Evolutionary conservation across 176 grass and related monocot species (phyloP).

Genomic region (Bromus sterilis): DNA sequence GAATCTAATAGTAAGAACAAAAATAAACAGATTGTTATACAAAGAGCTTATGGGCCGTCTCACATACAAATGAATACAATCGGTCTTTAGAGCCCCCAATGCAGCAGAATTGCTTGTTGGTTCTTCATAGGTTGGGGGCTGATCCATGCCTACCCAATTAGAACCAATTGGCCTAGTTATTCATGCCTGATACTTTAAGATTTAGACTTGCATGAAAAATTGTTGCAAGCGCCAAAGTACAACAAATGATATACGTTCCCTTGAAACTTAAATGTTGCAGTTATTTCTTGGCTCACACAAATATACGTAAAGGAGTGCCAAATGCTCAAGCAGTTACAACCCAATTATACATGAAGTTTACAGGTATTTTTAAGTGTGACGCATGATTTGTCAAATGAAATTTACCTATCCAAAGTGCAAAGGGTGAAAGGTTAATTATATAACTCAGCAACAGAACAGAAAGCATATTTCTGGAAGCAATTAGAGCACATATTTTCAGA

Average conservation of each 20-base stretch:
- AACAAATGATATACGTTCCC: conserved; percentile 58
- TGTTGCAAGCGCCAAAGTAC: background rate
- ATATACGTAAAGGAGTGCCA: conserved; percentile 38
- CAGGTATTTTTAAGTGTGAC: background rate
- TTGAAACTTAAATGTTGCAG: conserved; percentile 71
- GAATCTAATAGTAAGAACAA: background rate
- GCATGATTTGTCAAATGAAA: background rate
- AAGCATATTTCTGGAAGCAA: background rate
- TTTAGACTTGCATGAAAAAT: conserved; percentile 19
- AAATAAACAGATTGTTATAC: background rate
- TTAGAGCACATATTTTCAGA: background rate
- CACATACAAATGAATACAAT: conserved; percentile 59
- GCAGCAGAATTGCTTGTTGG: conserved; percentile 46
- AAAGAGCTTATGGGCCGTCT: conserved; percentile 1
- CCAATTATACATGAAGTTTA: background rate
- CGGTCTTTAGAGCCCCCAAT: conserved; percentile 9
- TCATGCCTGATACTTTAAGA: conserved; percentile 37
- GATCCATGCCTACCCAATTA: conserved; percentile 60
- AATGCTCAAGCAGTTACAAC: background rate
- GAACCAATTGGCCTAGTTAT: conserved; percentile 59
- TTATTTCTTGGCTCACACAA: conserved; percentile 64
- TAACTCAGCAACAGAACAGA: background rate
- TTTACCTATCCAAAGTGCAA: background rate
- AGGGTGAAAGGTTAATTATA: background rate
- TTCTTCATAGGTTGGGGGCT: conserved; percentile 52